Conservation (phyloP, 148 eudicot genomes). For the Heliamphora exappendiculata region DNA sequence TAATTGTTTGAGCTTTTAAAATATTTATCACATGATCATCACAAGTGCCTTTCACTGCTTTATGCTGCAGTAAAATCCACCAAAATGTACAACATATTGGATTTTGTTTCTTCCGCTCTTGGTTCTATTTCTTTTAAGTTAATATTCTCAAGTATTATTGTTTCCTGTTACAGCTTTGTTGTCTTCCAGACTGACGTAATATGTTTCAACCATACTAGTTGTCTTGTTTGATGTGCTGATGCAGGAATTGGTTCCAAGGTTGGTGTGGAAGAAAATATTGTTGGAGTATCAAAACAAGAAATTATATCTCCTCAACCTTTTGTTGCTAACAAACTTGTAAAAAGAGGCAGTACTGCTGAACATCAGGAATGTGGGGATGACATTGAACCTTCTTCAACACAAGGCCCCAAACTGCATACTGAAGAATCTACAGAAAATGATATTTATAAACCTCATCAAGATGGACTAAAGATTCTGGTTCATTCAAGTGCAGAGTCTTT, state of each 20-base stretch:
- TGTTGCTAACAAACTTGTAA: conserved; percentile 1
- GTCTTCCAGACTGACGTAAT: not conserved
- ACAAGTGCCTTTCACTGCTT: not conserved
- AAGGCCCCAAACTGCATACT: conserved; percentile 7
- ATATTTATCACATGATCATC: not conserved
- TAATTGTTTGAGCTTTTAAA: not conserved
- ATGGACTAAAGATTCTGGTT: conserved; percentile 19
- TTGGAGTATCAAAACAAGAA: conserved; percentile 7
- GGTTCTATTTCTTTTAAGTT: not conserved
- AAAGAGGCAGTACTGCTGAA: not conserved
- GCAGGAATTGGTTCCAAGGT: conserved; percentile 14
- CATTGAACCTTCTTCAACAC: conserved; percentile 12
- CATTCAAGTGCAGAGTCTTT: conserved; percentile 11
- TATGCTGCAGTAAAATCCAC: not conserved
- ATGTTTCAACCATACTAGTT: not conserved
- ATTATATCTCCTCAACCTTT: conserved; percentile 2
- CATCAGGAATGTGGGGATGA: conserved; percentile 11
- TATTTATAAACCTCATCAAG: conserved; percentile 9
- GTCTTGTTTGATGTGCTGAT: not conserved
- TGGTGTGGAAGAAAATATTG: conserved; percentile 3
- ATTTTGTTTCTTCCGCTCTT: not conserved
- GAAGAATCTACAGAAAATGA: conserved; percentile 18
- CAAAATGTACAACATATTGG: not conserved
- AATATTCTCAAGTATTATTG: too few species aligned
- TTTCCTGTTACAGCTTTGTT: not conserved